These are phyloP conservation scores for Russula virescens DNA, from an alignment of 768 basidiomycete species.

Conservation along the genomic window DNA sequence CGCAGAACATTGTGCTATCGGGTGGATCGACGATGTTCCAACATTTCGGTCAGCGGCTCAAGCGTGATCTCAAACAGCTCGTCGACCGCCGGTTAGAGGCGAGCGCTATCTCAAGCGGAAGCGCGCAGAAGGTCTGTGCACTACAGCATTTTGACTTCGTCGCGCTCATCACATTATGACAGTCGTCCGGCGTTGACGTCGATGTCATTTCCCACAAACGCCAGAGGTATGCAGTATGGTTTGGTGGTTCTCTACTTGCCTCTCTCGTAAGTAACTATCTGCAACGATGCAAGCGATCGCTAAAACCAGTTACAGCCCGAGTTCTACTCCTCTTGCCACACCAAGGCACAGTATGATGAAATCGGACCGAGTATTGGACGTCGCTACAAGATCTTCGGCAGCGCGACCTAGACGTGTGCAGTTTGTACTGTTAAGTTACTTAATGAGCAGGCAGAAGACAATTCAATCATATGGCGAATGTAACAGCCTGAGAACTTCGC, in stretches of 20 bases:
- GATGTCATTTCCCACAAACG: constrained; percentile 98
- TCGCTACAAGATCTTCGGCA: constrained; percentile 90
- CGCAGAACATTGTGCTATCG: constrained; percentile 90
- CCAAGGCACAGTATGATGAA: constrained; percentile 92
- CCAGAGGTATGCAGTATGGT: constrained; percentile 97
- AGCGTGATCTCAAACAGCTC: constrained; percentile 90
- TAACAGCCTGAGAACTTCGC: constrained; percentile 3
- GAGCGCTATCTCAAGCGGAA: constrained; percentile 68
- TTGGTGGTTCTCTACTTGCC: constrained; percentile 90
- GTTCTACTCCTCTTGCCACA: constrained; percentile 92
- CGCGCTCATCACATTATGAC: not conserved
- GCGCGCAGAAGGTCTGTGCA: constrained; percentile 58
- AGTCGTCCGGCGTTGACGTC: constrained; percentile 97
- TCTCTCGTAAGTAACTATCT: constrained; percentile 61
- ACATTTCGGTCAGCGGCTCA: constrained; percentile 94
- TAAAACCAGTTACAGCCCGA: constrained; percentile 56
- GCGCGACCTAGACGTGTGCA: constrained; percentile 52
- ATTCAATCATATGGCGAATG: constrained; percentile 15
- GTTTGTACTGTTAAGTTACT: constrained; percentile 20
- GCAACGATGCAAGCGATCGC: not conserved
- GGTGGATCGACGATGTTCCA: constrained; percentile 99
- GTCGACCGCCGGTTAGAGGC: constrained; percentile 87
- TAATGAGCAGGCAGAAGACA: constrained; percentile 11
- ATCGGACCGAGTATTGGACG: constrained; percentile 88
- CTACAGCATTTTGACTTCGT: not conserved